Evolutionary conservation across 495 filamentous ascomycete species (phyloP), one percentile per base, ranked within the genome.

Genomic region (Pyrenula aspistea): DNA sequence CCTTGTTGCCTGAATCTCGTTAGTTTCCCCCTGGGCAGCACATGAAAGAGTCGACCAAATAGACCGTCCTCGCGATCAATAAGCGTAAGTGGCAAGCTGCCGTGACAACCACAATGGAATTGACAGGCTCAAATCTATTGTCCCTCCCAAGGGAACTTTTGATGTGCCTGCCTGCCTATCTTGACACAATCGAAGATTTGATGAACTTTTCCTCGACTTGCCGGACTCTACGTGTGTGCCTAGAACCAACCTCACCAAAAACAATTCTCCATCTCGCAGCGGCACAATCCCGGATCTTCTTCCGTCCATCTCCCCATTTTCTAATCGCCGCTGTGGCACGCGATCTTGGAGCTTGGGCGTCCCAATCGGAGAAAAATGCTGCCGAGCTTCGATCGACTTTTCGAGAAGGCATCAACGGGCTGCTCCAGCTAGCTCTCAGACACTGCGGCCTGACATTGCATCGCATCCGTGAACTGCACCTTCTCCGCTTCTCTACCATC

Each of bases 151-250:
- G 22, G 11, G 68, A 72, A 22, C 57, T 73, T 42, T 58, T 72
- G 12, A n/a, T 56, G 8, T 56, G 60, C 11, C 62, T 71, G n/a
- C 69, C 69, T 2, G 25, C 55, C n/a, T 63, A 64, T 54, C 56
- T 74, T 2, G 50, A 62, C 55, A 67, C 65, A 49, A 73, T 74
- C 53, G 68, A 72, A 49, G 65, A 71, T 51, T 68, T 62, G 52
- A 61, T 62, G 12, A 68, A 68, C 54, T 50, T 68, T 21, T 61
- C 68, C 1, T 67, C 71, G 2, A 65, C 67, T 10, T 71, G 70
- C 54, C 58, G 63, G 2, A 4, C 36, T 1, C 60, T 74, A 51
- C 53, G 61, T 22, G 22, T 53, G 4, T 15, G 3, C 49, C 49
- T 62, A 22, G 23, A 10, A 10, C 24, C 57, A 2, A 15, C 62